Evolutionary conservation across 2,329 filamentous ascomycete species (phyloP).

Genomic region (Calonectria pauciramosa): DNA sequence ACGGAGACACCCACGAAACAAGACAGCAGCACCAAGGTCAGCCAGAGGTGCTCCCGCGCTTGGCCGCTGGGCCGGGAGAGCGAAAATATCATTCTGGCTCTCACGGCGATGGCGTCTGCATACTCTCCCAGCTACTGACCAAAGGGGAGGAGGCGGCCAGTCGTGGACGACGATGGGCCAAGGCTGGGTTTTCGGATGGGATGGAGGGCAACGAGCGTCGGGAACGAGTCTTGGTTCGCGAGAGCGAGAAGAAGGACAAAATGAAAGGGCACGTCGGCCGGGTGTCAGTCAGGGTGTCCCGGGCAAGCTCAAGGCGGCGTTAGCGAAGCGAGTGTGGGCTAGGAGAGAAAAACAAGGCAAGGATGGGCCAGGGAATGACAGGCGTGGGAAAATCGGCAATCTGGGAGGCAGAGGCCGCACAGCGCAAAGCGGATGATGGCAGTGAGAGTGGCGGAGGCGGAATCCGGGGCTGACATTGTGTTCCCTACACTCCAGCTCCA

Average conservation of each 20-base stretch:
- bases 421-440: slow-evolving; percentile 29
- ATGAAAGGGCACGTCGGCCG: slow-evolving; percentile 21
- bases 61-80: slow-evolving; percentile 31
- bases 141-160: slow-evolving; percentile 12
- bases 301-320: slow-evolving; percentile 14
- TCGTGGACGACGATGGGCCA: slow-evolving; percentile 15
- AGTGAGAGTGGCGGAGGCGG: slow-evolving; percentile 45
- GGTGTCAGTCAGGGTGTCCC: slow-evolving; percentile 20
- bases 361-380: slow-evolving; percentile 16
- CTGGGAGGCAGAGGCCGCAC: slow-evolving; percentile 33
- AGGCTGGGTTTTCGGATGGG: slow-evolving; percentile 5
- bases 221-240: neutral
- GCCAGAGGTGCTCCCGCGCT: slow-evolving; percentile 31
- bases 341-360: slow-evolving; percentile 11
- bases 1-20: slow-evolving; percentile 38
- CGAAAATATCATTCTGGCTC: slow-evolving; percentile 44
- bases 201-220: slow-evolving; percentile 18
- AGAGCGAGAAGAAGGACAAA: slow-evolving; percentile 7
- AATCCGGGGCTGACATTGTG: slow-evolving; percentile 44
- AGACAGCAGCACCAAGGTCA: slow-evolving; percentile 37
- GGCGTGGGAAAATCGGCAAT: neutral
- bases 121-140: slow-evolving; percentile 33
- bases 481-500: neutral
- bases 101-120: slow-evolving; percentile 37
- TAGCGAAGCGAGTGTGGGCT: slow-evolving; percentile 20